Conservation (phyloP, 2,329 filamentous ascomycete genomes). For the Decorospora gaudefroyi region DNA sequence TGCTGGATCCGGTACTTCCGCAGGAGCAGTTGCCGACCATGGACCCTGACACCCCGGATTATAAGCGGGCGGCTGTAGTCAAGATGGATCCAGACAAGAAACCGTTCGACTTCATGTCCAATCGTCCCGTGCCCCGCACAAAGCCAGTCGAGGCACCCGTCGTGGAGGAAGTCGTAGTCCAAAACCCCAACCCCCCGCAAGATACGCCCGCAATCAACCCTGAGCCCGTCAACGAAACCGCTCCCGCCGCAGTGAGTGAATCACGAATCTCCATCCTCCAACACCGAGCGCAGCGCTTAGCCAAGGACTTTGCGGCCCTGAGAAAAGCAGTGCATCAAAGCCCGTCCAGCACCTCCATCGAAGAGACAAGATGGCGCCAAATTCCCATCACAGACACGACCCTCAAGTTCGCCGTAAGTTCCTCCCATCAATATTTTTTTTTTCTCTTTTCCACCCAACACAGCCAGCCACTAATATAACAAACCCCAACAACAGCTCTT, state of each 20-base stretch:
- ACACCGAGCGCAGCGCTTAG: constrained; percentile 18
- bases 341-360: constrained; percentile 10
- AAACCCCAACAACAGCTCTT: constrained; percentile 62
- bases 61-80: constrained; percentile 33
- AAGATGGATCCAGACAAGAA: constrained; percentile 37
- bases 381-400: constrained; percentile 34
- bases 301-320: constrained; percentile 22
- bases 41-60: constrained; percentile 35
- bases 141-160: constrained; percentile 47
- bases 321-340: constrained; percentile 19
- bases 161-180: constrained; percentile 18
- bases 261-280: constrained; percentile 21
- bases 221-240: constrained; percentile 6
- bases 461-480: background rate
- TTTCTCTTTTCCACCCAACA: background rate
- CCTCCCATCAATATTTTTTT: no score
- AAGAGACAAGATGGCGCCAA: constrained; percentile 33
- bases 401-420: constrained; percentile 46
- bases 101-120: constrained; percentile 47
- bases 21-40: constrained; percentile 26
- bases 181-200: constrained; percentile 2
- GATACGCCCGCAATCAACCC: constrained; percentile 4
- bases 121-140: constrained; percentile 38
- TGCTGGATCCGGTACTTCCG: constrained; percentile 13
- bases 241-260: constrained; percentile 6